Conservation (phyloP, 805 yeast species). For the Torulaspora franciscae region DNA sequence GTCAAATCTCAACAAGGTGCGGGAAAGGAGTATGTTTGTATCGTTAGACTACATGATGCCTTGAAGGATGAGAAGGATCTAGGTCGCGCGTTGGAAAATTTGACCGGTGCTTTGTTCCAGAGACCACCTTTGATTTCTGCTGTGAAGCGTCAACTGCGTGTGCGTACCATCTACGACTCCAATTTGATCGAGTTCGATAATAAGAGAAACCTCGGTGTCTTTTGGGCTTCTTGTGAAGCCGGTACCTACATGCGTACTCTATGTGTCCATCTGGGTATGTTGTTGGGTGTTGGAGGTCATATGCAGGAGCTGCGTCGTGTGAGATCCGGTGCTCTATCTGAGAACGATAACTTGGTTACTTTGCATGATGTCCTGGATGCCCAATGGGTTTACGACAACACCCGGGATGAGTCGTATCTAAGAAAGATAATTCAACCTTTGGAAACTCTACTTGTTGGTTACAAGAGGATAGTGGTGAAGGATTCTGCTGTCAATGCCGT, state of each 20-base stretch:
- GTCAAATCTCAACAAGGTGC: conserved; percentile 99
- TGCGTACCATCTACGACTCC: conserved; percentile 94
- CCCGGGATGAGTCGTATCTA: conserved; percentile 92
- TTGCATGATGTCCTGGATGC: conserved; percentile 97
- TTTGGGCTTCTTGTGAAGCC: conserved; percentile 99
- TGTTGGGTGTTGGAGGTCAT: conserved; percentile 98
- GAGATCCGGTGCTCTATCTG: conserved; percentile 92
- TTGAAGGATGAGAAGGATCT: conserved; percentile 85
- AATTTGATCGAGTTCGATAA: conserved; percentile 93
- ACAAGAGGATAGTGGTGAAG: conserved; percentile 92
- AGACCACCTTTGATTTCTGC: conserved; percentile 99
- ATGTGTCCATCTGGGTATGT: conserved; percentile 98
- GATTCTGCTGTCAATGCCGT: conserved; percentile 96
- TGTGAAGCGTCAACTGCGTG: conserved; percentile 97
- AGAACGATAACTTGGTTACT: conserved; percentile 87
- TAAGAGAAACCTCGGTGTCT: conserved; percentile 93
- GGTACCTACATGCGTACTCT: conserved; percentile 99
- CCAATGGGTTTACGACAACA: conserved; percentile 95
- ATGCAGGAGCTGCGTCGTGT: conserved; percentile 99
- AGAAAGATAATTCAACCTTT: conserved; percentile 92
- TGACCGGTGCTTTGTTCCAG: conserved; percentile 98
- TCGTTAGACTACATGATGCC: conserved; percentile 91
- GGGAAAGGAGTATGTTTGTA: conserved; percentile 98
- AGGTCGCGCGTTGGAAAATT: conserved; percentile 81
- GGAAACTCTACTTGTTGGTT: conserved; percentile 88